Conservation (phyloP, 2,329 filamentous ascomycete species). For the Blastomyces percursus region DNA sequence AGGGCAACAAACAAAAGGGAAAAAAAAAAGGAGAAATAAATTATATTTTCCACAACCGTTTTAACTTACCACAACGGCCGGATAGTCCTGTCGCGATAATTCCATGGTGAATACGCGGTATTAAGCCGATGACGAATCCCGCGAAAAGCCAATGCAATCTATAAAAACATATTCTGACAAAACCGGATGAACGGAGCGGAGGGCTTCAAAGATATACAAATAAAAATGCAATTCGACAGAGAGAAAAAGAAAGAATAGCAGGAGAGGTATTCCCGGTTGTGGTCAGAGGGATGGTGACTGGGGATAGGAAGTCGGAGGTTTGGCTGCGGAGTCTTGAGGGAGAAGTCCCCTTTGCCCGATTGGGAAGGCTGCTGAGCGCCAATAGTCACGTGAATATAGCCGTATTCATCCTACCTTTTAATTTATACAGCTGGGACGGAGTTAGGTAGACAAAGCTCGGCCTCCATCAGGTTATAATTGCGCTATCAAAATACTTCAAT, state of each 20-base stretch:
- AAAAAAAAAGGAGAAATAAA: neutral
- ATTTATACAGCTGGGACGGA: neutral
- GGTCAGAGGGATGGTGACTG: neutral
- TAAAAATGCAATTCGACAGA: neutral
- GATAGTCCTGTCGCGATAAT: conserved; percentile 80
- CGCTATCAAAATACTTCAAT: neutral
- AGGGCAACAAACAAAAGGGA: neutral
- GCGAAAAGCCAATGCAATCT: neutral
- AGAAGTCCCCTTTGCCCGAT: conserved; percentile 12
- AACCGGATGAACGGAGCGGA: neutral
- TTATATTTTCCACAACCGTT: neutral
- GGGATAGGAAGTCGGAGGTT: neutral
- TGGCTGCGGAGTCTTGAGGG: neutral
- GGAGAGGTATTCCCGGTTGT: neutral
- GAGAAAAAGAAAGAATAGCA: neutral
- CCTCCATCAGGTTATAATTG: neutral
- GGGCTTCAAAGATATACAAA: neutral
- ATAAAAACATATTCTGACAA: conserved; percentile 3
- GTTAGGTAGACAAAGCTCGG: neutral
- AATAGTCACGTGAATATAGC: conserved; percentile 14
- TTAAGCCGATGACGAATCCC: conserved; percentile 2
- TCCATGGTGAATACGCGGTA: conserved; percentile 44
- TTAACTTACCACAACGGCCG: conserved; percentile 74
- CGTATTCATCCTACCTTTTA: no score
- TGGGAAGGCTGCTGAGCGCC: conserved; percentile 7